Evolutionary conservation across 345 rosid genomes (phyloP), one percentile per base, ranked within the genome.

Genomic region (Rhodamnia argentea): DNA sequence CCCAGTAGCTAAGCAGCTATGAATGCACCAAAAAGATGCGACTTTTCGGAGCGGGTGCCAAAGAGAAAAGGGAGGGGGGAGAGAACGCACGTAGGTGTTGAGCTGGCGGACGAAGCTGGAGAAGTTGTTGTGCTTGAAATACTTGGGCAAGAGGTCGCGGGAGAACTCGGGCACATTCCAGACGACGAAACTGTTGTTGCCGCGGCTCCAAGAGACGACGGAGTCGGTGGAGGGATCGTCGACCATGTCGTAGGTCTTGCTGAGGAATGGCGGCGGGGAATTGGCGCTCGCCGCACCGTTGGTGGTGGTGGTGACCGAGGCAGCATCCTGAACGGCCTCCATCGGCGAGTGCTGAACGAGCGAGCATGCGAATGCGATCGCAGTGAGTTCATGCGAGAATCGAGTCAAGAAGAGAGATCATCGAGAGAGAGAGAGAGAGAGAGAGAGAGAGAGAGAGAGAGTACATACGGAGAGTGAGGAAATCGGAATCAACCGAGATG

Each of bases 81-180:
- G 85, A n/a, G 44, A 58, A 84, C 55, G 54, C 50, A 85, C 86
- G 54, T 85, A 85, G 37, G 86, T 85, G 26, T 85, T 85, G 24
- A 85, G 83, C 86, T 85, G 86, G n/a, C 86, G 82, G 50, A 85
- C 62, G 83, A 85, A 85, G 83, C 86, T 85, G 86, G 86, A 85
- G 70, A 85, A 85, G 64, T 85, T 85, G 83, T 42, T 76, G 81
- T 85, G 86, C 86, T 85, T 85, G 83, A 85, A 85, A 47, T 75
- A 70, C 22, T 53, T 75, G 86, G 86, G 86, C 52, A 85, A 29
- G 53, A 85, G 86, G 53, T 75, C 57, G 47, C 83, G 76, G 70
- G 86, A 74, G 86, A 85, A 85, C 53, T 84, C 85, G 32, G 85
- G 85, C 8, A 60, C 75, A n/a, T 84, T 84, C 85, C 85, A 84